phyloP scores from a whole-genome alignment of 345 rosid genomes.

The Syzygium oleosum region DNA sequence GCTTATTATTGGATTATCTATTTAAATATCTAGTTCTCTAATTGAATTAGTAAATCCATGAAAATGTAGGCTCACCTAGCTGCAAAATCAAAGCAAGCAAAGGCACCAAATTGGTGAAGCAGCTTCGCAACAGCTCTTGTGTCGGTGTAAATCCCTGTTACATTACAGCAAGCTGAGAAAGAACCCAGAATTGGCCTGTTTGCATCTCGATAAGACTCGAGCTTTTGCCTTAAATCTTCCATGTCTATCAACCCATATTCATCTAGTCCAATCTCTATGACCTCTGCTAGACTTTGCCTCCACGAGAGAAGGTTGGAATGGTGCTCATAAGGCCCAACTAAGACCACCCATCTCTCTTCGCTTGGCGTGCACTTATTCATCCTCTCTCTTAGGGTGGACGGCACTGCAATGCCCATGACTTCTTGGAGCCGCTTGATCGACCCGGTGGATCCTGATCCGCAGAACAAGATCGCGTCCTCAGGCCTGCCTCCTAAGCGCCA shows the following conservation, averaged over 20 bases:
- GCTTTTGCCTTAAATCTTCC: conserved; percentile 13
- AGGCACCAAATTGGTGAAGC: conserved; percentile 39
- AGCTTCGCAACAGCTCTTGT: conserved; percentile 38
- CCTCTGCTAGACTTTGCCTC: conserved; percentile 55
- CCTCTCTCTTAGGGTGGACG: conserved; percentile 25
- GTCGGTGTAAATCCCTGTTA: conserved; percentile 32
- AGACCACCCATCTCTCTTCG: neutral
- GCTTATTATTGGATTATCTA: too few species aligned
- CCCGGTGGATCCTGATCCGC: conserved; percentile 43
- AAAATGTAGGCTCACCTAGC: conserved; percentile 27
- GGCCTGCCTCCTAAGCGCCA: conserved; percentile 32
- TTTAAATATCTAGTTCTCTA: neutral
- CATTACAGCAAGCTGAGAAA: conserved; percentile 57
- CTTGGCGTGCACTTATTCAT: neutral
- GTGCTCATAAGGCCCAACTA: conserved; percentile 41
- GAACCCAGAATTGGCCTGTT: conserved; percentile 47
- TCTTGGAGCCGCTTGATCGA: conserved; percentile 32
- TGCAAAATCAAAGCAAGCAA: conserved; percentile 57
- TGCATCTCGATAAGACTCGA: conserved; percentile 3
- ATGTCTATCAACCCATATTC: conserved; percentile 23
- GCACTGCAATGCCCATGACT: neutral
- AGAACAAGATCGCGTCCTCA: conserved; percentile 37
- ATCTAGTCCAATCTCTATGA: conserved; percentile 38
- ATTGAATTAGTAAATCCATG: neutral
- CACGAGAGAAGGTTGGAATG: conserved; percentile 57